Evolutionary conservation across 768 basidiomycete genomes (phyloP), one percentile per base, ranked within the genome.

Genomic region (Serendipita sp.): DNA sequence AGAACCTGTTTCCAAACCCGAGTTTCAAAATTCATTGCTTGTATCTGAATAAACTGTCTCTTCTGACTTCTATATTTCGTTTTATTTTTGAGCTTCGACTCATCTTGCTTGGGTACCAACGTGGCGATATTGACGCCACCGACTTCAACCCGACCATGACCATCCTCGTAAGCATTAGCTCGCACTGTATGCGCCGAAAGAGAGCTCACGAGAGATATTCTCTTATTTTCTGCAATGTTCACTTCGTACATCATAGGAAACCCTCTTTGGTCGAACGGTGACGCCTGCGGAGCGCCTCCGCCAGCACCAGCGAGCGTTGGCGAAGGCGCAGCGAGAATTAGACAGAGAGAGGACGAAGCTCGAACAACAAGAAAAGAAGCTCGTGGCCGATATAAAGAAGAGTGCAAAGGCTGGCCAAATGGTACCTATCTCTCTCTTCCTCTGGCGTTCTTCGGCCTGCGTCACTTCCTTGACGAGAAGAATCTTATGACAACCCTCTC

Each of bases 251-350:
- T 63, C n/a, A 58, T 67, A 97, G 93, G 95, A 98, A 79, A 84
- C 89, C 0, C 84, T 98, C 44, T 98, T 98, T 72, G 95, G 95
- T 9, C 85, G 91, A 51, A 85, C 90, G 1, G 82, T 96, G 30
- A 97, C 95, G 17, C 96, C 96, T 17, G 95, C 95, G 26, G 96
- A 99, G 74, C 85, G 93, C 63, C 81, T 99, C 65, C 86, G 95
- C 62, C 91, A 97, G 74, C 94, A 99, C 72, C 96, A 99, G 73
- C 86, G 95, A 38, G 83, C 92, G 2, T 83, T 98, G 66, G 87
- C 90, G 38, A 97, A 98, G 73, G 96, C 96, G 5, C 94, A 98
- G 75, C 86, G 96, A 53, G 96, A 98, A 75, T 87, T 98, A 60
- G 96, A 98, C 74, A 84, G 96, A 65, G 96, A 99, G 75, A 86